Percentiles rank a stretch among this genome's conserved stretches.
Evolutionary conservation across 2,329 filamentous ascomycete genomes (phyloP).

Genomic region (Domatiomyces globalis): DNA sequence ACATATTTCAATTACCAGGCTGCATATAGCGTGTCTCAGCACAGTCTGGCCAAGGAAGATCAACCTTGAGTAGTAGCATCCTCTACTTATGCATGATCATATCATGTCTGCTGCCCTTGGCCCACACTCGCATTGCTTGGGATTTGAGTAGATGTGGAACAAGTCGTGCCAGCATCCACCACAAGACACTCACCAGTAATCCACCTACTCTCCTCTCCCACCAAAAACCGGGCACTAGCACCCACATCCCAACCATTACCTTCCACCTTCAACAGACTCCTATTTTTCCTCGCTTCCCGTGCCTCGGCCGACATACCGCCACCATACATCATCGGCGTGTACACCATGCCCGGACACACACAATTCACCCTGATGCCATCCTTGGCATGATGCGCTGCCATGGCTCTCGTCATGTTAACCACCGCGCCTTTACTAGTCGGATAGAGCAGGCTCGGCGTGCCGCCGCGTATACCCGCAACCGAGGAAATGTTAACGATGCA

Average conservation of each 20-base stretch:
- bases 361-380: constrained; percentile 42
- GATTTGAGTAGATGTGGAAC: constrained; percentile 29
- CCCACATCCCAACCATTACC: constrained; percentile 42
- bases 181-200: constrained; percentile 36
- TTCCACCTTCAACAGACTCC: constrained; percentile 39
- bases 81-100: background rate
- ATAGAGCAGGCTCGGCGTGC: constrained; percentile 40
- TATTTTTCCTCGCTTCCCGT: constrained; percentile 34
- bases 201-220: constrained; percentile 39
- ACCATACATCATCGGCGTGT: constrained; percentile 42
- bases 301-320: constrained; percentile 37
- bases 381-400: constrained; percentile 40
- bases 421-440: constrained; percentile 41
- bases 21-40: background rate
- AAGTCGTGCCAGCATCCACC: constrained; percentile 36
- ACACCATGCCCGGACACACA: constrained; percentile 42
- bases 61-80: too few relatives aligned
- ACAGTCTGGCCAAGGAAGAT: too few relatives aligned
- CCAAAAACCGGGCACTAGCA: constrained; percentile 38
- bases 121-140: constrained; percentile 13
- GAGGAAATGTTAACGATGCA: constrained; percentile 49
- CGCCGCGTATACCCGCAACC: constrained; percentile 44
- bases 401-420: constrained; percentile 43
- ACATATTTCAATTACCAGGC: too few relatives aligned
- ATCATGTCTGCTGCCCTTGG: background rate